A percentile compares a stretch with the other conserved stretches of the same genome.
These are phyloP conservation scores for Cunninghamia lanceolata DNA, from an alignment of 75 land plant species.

Conservation along the genomic window DNA sequence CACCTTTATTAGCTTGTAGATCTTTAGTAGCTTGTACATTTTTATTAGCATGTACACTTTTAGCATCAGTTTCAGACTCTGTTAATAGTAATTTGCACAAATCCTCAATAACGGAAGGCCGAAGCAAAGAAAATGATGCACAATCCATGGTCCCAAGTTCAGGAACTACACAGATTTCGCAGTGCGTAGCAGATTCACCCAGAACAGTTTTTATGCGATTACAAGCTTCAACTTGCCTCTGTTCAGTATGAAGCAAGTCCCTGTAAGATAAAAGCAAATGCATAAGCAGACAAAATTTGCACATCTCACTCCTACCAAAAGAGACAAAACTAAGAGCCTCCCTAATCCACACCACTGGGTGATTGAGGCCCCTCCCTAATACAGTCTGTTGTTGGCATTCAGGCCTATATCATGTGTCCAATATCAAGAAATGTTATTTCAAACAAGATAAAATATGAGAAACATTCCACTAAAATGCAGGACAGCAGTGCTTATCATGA, in stretches of 20 bases:
- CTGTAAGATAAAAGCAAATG: slow-evolving; percentile 22
- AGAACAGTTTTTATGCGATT: slow-evolving; percentile 35
- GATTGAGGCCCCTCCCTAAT: not conserved
- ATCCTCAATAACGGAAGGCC: slow-evolving; percentile 46
- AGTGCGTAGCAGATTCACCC: slow-evolving; percentile 40
- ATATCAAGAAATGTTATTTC: not conserved
- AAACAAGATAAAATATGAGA: not conserved
- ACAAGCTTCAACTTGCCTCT: slow-evolving; percentile 47
- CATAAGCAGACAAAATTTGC: not conserved
- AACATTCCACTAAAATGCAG: not conserved
- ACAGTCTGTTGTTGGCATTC: not conserved
- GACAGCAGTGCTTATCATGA: not conserved
- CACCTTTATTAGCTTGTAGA: not conserved
- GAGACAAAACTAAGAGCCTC: not conserved
- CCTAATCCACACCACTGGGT: not conserved
- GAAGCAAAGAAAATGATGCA: slow-evolving; percentile 34
- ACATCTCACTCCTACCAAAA: not conserved
- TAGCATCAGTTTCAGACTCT: slow-evolving; percentile 5
- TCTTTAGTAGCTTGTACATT: not conserved
- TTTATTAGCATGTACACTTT: not conserved
- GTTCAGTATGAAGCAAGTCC: slow-evolving; percentile 52
- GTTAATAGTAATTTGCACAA: slow-evolving; percentile 31
- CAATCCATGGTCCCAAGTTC: slow-evolving; percentile 50
- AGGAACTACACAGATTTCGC: slow-evolving; percentile 48
- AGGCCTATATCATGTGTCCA: not conserved